Percentiles rank a stretch among this genome's conserved stretches.
Evolutionary conservation across 768 basidiomycete genomes (phyloP).

Genomic region (Mycena alexandri): DNA sequence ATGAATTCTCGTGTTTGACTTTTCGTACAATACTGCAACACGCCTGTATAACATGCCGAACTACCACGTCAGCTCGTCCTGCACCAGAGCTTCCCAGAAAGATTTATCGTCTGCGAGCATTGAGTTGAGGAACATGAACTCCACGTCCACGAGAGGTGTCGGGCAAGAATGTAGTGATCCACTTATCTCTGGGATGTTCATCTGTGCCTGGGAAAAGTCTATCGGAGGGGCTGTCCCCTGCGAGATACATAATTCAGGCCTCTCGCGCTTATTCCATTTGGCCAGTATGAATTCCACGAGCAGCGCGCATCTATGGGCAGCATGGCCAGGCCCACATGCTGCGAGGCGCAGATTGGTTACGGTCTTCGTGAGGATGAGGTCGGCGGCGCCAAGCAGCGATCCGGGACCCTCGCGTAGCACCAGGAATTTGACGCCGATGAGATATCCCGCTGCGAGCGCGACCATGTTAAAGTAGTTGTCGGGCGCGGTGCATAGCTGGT

Average conservation of each 20-base stretch:
- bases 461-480: slow-evolving; percentile 48
- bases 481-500: slow-evolving; percentile 18
- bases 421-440: slow-evolving; percentile 51
- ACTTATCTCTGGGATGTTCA: too few species aligned
- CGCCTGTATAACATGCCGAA: too few species aligned
- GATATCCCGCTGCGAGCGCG: slow-evolving; percentile 44
- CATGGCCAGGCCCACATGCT: slow-evolving; percentile 19
- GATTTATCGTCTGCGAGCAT: background rate
- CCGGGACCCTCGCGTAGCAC: slow-evolving; percentile 4
- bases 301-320: slow-evolving; percentile 9
- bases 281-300: slow-evolving; percentile 9
- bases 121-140: slow-evolving; percentile 18
- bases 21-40: too few species aligned
- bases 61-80: slow-evolving; percentile 6
- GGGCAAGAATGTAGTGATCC: background rate
- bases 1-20: too few species aligned
- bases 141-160: background rate
- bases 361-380: slow-evolving; percentile 22
- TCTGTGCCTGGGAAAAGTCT: too few species aligned
- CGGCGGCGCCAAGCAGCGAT: slow-evolving; percentile 20
- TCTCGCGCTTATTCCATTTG: slow-evolving; percentile 14
- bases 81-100: slow-evolving; percentile 12
- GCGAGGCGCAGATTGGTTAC: slow-evolving; percentile 5
- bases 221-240: too few species aligned
- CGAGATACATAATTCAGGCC: too few species aligned